These are phyloP conservation scores for Oryza glumipatula DNA, from an alignment of 176 grass and related monocot genomes.

Conservation along the genomic window DNA sequence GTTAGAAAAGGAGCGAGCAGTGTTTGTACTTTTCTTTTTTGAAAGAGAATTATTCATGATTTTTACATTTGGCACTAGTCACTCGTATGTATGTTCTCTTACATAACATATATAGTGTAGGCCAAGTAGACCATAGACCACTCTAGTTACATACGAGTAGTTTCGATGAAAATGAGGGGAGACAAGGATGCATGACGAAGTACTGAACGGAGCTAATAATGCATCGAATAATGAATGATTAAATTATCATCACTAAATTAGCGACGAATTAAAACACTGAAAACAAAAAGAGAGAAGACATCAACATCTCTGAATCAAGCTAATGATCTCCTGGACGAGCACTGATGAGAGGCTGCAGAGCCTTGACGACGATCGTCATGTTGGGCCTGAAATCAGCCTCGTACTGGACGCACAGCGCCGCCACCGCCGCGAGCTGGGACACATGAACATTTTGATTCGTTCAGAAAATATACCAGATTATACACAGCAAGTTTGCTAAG, in stretches of 20 bases:
- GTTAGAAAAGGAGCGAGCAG: no score
- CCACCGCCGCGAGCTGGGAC: constrained; percentile 86
- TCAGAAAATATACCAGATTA: neutral
- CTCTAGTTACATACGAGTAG: neutral
- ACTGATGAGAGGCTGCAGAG: constrained; percentile 72
- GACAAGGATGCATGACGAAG: neutral
- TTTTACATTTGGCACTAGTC: no score
- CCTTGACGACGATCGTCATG: constrained; percentile 95
- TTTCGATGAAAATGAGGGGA: neutral
- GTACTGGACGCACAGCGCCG: constrained; percentile 86
- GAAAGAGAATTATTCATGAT: no score
- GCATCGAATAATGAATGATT: neutral
- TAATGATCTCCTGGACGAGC: constrained; percentile 48
- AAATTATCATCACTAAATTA: neutral
- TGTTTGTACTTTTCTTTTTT: no score
- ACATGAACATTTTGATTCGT: neutral
- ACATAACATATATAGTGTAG: neutral
- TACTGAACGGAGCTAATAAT: neutral
- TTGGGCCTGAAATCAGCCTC: constrained; percentile 92
- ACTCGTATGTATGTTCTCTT: no score
- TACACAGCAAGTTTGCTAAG: neutral
- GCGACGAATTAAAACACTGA: neutral
- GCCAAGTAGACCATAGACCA: neutral
- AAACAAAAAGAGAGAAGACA: neutral
- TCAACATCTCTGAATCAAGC: neutral